phyloP scores from a whole-genome alignment of 1,139 yeast species.

The Candida sanyaensis region DNA sequence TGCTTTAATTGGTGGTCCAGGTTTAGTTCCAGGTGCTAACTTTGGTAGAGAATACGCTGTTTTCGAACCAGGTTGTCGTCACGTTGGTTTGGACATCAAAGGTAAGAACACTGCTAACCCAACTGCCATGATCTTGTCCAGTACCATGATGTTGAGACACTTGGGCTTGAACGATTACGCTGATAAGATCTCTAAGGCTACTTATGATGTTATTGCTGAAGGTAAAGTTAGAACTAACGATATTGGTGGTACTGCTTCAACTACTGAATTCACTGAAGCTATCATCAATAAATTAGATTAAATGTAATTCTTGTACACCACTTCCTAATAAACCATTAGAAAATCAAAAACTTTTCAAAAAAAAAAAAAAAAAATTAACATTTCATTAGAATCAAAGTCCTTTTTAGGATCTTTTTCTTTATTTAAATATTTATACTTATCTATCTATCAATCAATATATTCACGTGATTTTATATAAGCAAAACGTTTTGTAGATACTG shows the following conservation, averaged over 20 bases:
- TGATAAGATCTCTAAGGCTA: constrained; percentile 83
- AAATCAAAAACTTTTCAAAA: not conserved
- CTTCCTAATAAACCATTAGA: too few species aligned
- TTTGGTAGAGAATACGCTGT: constrained; percentile 98
- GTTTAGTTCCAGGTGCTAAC: constrained; percentile 97
- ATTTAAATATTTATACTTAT: not conserved
- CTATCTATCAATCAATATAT: not conserved
- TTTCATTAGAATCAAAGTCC: not conserved
- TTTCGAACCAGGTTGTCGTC: constrained; percentile 99
- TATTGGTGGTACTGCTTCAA: constrained; percentile 85
- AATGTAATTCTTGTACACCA: not conserved
- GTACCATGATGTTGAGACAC: constrained; percentile 91
- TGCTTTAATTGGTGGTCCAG: constrained; percentile 98
- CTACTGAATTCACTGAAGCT: constrained; percentile 93
- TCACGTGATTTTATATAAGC: constrained; percentile 1
- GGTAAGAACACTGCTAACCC: constrained; percentile 97
- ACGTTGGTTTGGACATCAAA: constrained; percentile 95
- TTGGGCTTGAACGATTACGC: constrained; percentile 85
- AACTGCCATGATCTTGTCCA: constrained; percentile 92
- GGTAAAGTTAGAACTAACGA: constrained; percentile 81
- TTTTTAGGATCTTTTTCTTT: not conserved
- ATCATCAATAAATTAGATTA: constrained; percentile 60
- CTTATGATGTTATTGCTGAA: constrained; percentile 85
- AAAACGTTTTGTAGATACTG: too few species aligned
- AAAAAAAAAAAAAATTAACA: not conserved